Percentiles rank a stretch among this genome's conserved stretches.
Evolutionary conservation across 2,329 filamentous ascomycete species (phyloP).

Genomic region (Ploettnerulaceae sp.): DNA sequence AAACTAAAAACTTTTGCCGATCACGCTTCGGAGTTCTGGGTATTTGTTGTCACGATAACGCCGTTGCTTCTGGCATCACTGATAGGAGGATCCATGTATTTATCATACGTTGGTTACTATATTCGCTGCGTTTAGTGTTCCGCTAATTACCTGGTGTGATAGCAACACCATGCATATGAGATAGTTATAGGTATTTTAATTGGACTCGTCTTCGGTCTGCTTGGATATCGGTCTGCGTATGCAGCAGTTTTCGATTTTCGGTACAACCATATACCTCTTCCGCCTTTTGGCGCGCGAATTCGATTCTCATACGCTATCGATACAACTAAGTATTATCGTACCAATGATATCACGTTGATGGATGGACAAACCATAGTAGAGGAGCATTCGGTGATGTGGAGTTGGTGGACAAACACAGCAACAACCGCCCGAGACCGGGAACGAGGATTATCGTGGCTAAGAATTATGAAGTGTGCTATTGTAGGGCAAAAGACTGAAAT

Average conservation of each 20-base stretch:
- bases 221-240: constrained; percentile 60
- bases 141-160: not conserved
- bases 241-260: constrained; percentile 63
- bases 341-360: not conserved
- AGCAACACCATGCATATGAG: constrained; percentile 71
- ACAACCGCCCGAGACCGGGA: constrained; percentile 3
- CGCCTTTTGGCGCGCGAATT: constrained; percentile 7
- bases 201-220: constrained; percentile 57
- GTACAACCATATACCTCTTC: constrained; percentile 41
- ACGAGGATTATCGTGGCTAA: constrained; percentile 7
- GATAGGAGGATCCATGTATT: constrained; percentile 63
- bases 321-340: not conserved
- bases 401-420: constrained; percentile 12
- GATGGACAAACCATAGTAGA: not conserved
- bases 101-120: constrained; percentile 30
- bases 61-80: constrained; percentile 62
- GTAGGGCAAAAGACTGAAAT: not conserved
- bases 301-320: constrained; percentile 8
- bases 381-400: constrained; percentile 9
- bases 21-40: constrained; percentile 68
- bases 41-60: constrained; percentile 57
- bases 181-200: constrained; percentile 58
- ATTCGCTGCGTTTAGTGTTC: not conserved
- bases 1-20: constrained; percentile 70
- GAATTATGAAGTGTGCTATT: constrained; percentile 5